These are phyloP conservation scores for Penicillium italicum DNA, from an alignment of 2,329 filamentous ascomycete genomes.

Conservation along the genomic window DNA sequence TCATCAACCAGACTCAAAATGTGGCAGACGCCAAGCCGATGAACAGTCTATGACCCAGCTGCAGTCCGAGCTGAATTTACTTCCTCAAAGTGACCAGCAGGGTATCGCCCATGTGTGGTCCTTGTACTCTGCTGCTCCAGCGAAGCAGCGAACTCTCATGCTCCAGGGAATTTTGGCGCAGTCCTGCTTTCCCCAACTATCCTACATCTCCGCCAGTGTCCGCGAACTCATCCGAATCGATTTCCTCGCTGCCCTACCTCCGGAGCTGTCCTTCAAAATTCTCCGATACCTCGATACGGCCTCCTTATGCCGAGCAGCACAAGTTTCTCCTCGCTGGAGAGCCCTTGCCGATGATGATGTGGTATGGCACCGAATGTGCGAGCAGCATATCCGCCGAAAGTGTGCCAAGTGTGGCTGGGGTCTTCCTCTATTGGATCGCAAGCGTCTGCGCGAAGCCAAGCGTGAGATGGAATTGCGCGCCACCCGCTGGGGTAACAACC, in stretches of 20 bases:
- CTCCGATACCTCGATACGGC: conserved; percentile 89
- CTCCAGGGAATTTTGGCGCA: conserved; percentile 92
- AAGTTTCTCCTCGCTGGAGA: conserved; percentile 86
- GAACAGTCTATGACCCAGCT: conserved; percentile 95
- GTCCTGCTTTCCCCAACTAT: conserved; percentile 96
- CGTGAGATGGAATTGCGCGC: conserved; percentile 73
- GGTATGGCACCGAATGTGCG: conserved; percentile 97
- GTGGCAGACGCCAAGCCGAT: conserved; percentile 76
- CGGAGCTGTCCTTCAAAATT: conserved; percentile 90
- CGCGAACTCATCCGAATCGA: conserved; percentile 97
- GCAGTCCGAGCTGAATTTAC: conserved; percentile 79
- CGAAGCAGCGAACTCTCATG: conserved; percentile 93
- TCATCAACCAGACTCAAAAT: conserved; percentile 90
- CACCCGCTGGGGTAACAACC: conserved; percentile 55
- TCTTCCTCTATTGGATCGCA: conserved; percentile 81
- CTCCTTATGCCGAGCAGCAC: conserved; percentile 90
- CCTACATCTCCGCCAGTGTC: conserved; percentile 83
- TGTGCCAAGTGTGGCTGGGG: conserved; percentile 97
- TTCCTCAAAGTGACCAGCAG: conserved; percentile 83
- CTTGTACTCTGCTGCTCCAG: conserved; percentile 88
- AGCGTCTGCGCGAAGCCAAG: conserved; percentile 80
- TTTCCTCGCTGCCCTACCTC: conserved; percentile 82
- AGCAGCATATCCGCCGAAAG: conserved; percentile 91
- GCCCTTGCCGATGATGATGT: conserved; percentile 92
- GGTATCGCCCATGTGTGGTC: conserved; percentile 98